Evolutionary conservation across 2,329 filamentous ascomycete species (phyloP), one percentile per base, ranked within the genome.

Genomic region (Ophiostoma montium): DNA sequence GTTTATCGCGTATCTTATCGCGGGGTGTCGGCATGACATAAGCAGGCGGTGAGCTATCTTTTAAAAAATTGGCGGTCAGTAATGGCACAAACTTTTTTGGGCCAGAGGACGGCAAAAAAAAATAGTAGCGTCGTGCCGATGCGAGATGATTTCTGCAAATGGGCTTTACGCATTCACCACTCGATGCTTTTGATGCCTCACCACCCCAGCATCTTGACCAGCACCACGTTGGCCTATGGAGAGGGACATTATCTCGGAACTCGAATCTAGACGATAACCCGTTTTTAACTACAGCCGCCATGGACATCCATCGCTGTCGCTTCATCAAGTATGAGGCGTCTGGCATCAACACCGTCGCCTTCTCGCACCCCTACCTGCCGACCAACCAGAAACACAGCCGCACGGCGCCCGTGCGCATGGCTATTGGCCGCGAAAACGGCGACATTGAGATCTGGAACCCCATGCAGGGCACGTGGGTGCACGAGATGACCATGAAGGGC

Each of bases 401-500:
- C 58, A 71, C 74, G 19, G 76, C 72, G 53, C 79, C 74, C 47
- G 74, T 87, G 49, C 80, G 88, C 57, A 76, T 96, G 49, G 92
- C 92, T 2, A 77, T 98, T 58, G 92, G 92, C 52, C 82, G 92
- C 56, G 84, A 86, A 51, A 95, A 96, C 63, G 92, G 92, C 58
- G 86, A 95, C 61, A 92, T 98, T 58, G 92, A 98, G 67, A 88
- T 98, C 56, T 98, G 92, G 92, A 95, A 95, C 64, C 88, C 90
- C 3, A 69, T 81, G 48, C 78, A 77, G 55, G 86, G 86, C 15
- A 70, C 74, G 53, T 98, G 92, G 92, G 76, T 87, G 55, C 92
- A 96, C 63, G 92, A 98, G 69, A 80, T 80, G 35, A 80, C 89
- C 53, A 82, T 96, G 46, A 76, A 78, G 33, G 89, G 90, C 54